Base-by-base conservation (phyloP, 352 stramenopile species). In the Phytophthora uliginosa region DNA sequence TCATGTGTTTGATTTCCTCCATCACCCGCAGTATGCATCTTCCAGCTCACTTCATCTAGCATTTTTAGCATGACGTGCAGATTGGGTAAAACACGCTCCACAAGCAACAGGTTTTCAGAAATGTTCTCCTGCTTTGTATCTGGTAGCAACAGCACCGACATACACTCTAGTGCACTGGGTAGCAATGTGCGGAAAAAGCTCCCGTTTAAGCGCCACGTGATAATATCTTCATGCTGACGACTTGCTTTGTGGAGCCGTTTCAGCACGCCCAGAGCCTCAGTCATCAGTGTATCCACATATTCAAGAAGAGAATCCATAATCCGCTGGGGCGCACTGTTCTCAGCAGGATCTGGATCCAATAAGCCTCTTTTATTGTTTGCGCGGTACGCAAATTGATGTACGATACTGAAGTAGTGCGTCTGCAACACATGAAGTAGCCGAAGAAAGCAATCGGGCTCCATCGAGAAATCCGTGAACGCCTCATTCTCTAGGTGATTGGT, bases 1-100 rank as follows among this genome's bases (percentile, higher is more conserved):
- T 85, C 55, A 0, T 63, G 47, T 1, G 34, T 50, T 72, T 86
- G 82, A 40, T 89, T 87, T 20, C 65, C 66, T 5, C 31, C 33
- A 61, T 75, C 73, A 34, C 13, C n/a, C 45, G 42, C 52, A 47
- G 28, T 76, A 12, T 79, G 72, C 69, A 83, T 81, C 56, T 89
- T 89, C 78, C 83, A 91, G 50, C 80, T 86, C 28, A 91, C 71
- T 80, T 91, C 83, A 58, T 89, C 83, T 10, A 91, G 57, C 52
- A 89, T 73, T 65, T 91, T 88, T 24, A 89, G 56, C 69, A 91
- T 91, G 17, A 69, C 63, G 26, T 78, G 54, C 0, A 88, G 42
- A 24, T 79, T 70, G 4, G 83, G 83, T 33, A 88, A 38, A 28
- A 89, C 22, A 3, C 58, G 68, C n/a, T 88, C 66, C 10, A 79